A percentile compares a stretch with the other conserved stretches of the same genome.
Evolutionary conservation across 2,329 filamentous ascomycete genomes (phyloP).

Genomic region (Fusarium anguioides): DNA sequence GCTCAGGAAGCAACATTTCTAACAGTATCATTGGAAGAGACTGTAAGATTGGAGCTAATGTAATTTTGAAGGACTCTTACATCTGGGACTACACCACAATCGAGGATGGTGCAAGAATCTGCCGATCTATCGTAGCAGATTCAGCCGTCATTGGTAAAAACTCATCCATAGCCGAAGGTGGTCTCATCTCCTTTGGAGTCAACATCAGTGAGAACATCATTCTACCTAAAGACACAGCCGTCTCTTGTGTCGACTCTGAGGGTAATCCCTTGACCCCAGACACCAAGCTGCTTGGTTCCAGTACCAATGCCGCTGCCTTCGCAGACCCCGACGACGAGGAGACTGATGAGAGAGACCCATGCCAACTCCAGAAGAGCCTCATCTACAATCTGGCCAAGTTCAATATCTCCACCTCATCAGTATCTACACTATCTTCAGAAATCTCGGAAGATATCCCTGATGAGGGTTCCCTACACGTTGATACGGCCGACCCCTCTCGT

Average conservation of each 20-base stretch:
- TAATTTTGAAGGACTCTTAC: conserved; percentile 80
- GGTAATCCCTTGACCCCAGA: conserved; percentile 55
- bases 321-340: conserved; percentile 61
- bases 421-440: conserved; percentile 72
- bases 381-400: conserved; percentile 65
- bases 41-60: conserved; percentile 88
- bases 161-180: conserved; percentile 76
- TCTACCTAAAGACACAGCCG: conserved; percentile 50
- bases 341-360: conserved; percentile 61
- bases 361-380: conserved; percentile 64
- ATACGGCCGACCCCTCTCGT: conserved; percentile 67
- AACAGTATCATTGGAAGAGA: conserved; percentile 85
- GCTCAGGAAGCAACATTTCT: conserved; percentile 74
- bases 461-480: conserved; percentile 65
- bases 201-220: conserved; percentile 72
- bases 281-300: conserved; percentile 58
- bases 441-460: conserved; percentile 74
- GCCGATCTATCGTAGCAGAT: conserved; percentile 80
- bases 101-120: conserved; percentile 77
- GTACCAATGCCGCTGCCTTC: conserved; percentile 63
- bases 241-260: conserved; percentile 53
- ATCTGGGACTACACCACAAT: conserved; percentile 89
- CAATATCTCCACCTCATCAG: conserved; percentile 65
- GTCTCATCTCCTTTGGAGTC: conserved; percentile 83
- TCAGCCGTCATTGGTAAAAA: conserved; percentile 76